Evolutionary conservation across 1,139 yeast species (phyloP).

Genomic region (Suhomyces wounanorum): DNA sequence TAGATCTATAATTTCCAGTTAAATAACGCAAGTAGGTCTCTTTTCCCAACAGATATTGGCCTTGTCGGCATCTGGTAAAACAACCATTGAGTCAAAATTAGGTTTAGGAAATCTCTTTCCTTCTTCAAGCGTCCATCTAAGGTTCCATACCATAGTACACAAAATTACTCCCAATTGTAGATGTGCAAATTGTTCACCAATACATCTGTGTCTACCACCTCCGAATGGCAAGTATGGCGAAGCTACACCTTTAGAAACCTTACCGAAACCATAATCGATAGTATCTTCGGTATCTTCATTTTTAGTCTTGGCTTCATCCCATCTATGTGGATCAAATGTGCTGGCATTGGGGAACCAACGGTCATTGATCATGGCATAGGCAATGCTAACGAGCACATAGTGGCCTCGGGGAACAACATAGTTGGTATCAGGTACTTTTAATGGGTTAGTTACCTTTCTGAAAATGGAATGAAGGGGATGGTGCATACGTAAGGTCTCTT

Average conservation of each 20-base stretch:
- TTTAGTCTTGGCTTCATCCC: constrained; percentile 50
- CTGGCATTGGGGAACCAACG: constrained; percentile 75
- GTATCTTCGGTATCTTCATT: constrained; percentile 33
- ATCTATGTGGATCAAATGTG: constrained; percentile 79
- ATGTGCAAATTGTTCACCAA: constrained; percentile 97
- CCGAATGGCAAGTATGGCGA: constrained; percentile 97
- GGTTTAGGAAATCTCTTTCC: constrained; percentile 67
- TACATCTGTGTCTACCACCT: constrained; percentile 98
- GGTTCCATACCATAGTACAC: constrained; percentile 69
- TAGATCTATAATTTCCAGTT: constrained; percentile 12
- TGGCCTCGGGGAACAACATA: constrained; percentile 87
- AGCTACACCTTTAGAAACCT: constrained; percentile 89
- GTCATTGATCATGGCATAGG: constrained; percentile 78
- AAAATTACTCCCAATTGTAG: constrained; percentile 86
- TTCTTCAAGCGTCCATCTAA: constrained; percentile 70
- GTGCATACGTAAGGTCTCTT: constrained; percentile 92
- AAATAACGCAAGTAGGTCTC: constrained; percentile 31
- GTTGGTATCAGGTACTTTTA: constrained; percentile 76
- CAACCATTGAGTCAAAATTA: constrained; percentile 91
- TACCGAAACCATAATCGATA: constrained; percentile 93
- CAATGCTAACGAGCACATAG: constrained; percentile 89
- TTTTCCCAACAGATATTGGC: constrained; percentile 77
- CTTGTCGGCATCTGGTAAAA: constrained; percentile 72
- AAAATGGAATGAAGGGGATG: constrained; percentile 95
- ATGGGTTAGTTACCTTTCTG: constrained; percentile 79